A percentile compares a stretch with the other conserved stretches of the same genome.
These are phyloP conservation scores for Solanum okadae DNA, from an alignment of 257 asterid genomes.

Conservation along the genomic window DNA sequence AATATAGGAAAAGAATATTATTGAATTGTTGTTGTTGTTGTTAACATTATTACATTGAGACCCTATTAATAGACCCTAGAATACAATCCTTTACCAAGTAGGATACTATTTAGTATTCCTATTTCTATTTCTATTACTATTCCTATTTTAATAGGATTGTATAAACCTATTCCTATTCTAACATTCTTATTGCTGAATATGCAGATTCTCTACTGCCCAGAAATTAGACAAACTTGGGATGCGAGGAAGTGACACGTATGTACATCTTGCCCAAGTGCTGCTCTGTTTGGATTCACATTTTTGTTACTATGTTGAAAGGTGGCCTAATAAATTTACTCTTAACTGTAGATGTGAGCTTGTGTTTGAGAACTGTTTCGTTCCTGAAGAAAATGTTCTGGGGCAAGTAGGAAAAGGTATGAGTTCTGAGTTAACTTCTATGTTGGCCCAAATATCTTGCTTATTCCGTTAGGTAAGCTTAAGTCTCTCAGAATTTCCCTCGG, in stretches of 20 bases:
- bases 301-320: background rate
- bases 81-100: too few relatives aligned
- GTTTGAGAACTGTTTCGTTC: slow-evolving; percentile 90
- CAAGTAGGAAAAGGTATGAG: slow-evolving; percentile 89
- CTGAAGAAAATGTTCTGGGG: slow-evolving; percentile 81
- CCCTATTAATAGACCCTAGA: too few relatives aligned
- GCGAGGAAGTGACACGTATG: slow-evolving; percentile 99
- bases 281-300: background rate
- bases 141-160: too few relatives aligned
- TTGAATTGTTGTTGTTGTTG: too few relatives aligned
- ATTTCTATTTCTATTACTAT: too few relatives aligned
- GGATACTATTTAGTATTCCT: too few relatives aligned
- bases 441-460: background rate
- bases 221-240: slow-evolving; percentile 96
- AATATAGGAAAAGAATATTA: too few relatives aligned
- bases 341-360: slow-evolving; percentile 94
- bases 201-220: slow-evolving; percentile 98
- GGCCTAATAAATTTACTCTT: slow-evolving; percentile 4
- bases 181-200: slow-evolving; percentile 7
- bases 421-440: background rate
- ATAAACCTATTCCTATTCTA: too few relatives aligned
- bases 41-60: too few relatives aligned
- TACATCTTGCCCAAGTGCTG: background rate
- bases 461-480: background rate
- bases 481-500: background rate